Evolutionary conservation across 352 stramenopile species (phyloP), one percentile per base, ranked within the genome.

Genomic region (Achlya hypogyna): DNA sequence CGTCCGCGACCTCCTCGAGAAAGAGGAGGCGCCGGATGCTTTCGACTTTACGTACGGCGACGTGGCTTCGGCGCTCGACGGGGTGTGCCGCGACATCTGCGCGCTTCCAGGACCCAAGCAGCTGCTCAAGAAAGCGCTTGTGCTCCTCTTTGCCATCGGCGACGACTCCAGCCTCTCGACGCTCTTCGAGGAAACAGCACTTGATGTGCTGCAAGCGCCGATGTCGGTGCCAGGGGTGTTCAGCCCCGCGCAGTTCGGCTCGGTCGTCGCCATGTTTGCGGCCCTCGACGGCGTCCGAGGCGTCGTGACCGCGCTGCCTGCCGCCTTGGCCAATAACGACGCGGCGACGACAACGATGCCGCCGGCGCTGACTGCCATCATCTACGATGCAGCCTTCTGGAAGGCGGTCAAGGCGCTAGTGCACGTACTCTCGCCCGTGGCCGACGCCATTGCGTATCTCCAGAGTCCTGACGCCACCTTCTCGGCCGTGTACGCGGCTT

Each of bases 21-120:
- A 31, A 20, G 49, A 56, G n/a, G 18, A 10, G 10, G 25, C 49
- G 31, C 25, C 25, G 25, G 49, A 56, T 10, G 25, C 49, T 3
- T 56, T 56, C 8, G 49, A 56, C 10, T 56, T 56, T 56, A 56
- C 49, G 3, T 56, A 56, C 31, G 49, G 49, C 6, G 31, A 56
- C 49, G 20, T 56, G 14, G 25, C 49, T 12, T 12, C 31, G 2
- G 49, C 49, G 31, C 49, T 56, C 31, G 12, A 56, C 8, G 25
- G 10, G 2, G 49, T 56, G 12, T 56, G 49, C 31, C 49, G 49
- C 31, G 49, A 56, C 31, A 20, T 56, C 31, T 56, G 49, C 31
- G 49, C 49, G 25, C 49, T 56, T 12, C 31, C 31, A 56, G 49
- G 49, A 20, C 49, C 49, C 49, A 56, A 56, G 31, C 25, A 31